Evolutionary conservation across 352 stramenopile species (phyloP).

Genomic region (Globisporangium cystogenes): DNA sequence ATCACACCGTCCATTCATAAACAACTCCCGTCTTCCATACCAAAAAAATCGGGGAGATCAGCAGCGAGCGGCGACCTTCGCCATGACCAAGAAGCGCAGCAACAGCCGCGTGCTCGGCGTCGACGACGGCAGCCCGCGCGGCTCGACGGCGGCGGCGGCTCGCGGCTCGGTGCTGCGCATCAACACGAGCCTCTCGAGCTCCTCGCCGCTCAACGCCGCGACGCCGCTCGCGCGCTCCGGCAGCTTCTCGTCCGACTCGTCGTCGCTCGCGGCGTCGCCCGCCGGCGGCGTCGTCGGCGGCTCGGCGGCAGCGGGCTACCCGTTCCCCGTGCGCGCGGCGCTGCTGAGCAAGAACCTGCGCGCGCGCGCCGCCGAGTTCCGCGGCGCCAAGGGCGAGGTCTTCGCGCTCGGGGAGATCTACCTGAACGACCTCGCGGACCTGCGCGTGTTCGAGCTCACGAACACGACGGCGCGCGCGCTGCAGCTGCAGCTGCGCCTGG

Average conservation of each 20-base stretch:
- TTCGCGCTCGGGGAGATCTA: constrained; percentile 81
- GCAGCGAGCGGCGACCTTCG: neutral
- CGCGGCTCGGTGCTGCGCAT: constrained; percentile 9
- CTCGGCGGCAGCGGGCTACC: constrained; percentile 16
- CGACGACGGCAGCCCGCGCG: constrained; percentile 1
- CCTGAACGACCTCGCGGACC: constrained; percentile 81
- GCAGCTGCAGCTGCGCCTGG: constrained; percentile 56
- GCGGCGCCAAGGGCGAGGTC: constrained; percentile 39
- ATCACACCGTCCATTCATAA: neutral
- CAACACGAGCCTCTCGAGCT: constrained; percentile 13
- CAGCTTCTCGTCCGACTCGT: constrained; percentile 15
- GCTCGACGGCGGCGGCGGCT: neutral
- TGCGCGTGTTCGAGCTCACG: constrained; percentile 75
- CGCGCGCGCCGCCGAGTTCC: constrained; percentile 41
- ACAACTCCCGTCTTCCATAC: neutral
- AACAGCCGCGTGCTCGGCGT: constrained; percentile 4
- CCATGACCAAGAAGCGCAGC: constrained; percentile 17
- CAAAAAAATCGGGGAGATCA: neutral
- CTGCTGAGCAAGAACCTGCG: constrained; percentile 65
- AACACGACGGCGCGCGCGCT: constrained; percentile 53
- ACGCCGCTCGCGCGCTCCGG: constrained; percentile 6
- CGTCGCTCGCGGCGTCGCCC: constrained; percentile 12
- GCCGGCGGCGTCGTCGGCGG: constrained; percentile 15
- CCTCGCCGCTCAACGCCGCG: neutral
- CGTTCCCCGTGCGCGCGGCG: constrained; percentile 33